A percentile compares a stretch with the other conserved stretches of the same genome.
Conservation (phyloP, 352 stramenopile species). For the Phytophthora litchii region DNA sequence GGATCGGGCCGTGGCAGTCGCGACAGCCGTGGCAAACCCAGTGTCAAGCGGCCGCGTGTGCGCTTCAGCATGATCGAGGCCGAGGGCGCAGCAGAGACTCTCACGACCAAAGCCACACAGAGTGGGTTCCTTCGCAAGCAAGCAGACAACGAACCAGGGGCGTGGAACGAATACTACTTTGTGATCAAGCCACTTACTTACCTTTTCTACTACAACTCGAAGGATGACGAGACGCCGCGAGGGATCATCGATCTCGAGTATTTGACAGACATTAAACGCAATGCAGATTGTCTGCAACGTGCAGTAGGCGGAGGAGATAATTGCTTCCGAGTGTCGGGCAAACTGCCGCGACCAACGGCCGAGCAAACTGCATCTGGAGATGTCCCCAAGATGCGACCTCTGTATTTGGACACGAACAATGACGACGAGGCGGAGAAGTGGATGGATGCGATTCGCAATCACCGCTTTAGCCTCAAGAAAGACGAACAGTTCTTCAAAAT, state of each 20-base stretch:
- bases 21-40: constrained; percentile 17
- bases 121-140: constrained; percentile 76
- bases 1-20: constrained; percentile 11
- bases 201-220: constrained; percentile 86
- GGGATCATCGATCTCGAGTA: constrained; percentile 86
- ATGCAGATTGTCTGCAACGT: constrained; percentile 78
- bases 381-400: constrained; percentile 59
- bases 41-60: constrained; percentile 53
- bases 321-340: constrained; percentile 76
- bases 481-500: constrained; percentile 47
- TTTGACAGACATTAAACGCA: constrained; percentile 73
- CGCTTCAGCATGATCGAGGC: constrained; percentile 57
- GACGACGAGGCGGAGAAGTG: constrained; percentile 57
- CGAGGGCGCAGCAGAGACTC: constrained; percentile 45
- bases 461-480: constrained; percentile 68
- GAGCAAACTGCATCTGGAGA: constrained; percentile 43
- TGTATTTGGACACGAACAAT: constrained; percentile 72
- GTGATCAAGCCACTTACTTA: constrained; percentile 75
- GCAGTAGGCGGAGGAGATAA: constrained; percentile 62
- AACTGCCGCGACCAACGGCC: constrained; percentile 46
- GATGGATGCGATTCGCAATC: constrained; percentile 72
- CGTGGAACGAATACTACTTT: constrained; percentile 86
- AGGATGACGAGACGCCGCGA: constrained; percentile 63
- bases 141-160: constrained; percentile 76
- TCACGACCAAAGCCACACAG: constrained; percentile 58